phyloP scores from a whole-genome alignment of 2,329 filamentous ascomycete species.

The Lojkania enalia region DNA sequence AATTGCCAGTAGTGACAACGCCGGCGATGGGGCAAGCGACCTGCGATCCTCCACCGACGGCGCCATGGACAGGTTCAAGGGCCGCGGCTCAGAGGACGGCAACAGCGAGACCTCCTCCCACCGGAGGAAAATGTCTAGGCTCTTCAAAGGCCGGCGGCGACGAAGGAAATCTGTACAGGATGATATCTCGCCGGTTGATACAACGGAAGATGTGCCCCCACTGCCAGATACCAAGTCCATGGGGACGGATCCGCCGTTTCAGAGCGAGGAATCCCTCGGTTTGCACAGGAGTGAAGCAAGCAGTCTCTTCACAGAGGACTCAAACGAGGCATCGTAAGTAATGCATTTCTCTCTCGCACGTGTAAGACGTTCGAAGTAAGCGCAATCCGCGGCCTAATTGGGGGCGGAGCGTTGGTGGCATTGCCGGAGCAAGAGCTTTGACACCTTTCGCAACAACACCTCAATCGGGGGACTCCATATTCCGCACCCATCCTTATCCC shows the following conservation, averaged over 20 bases:
- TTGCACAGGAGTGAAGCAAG: constrained; percentile 51
- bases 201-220: constrained; percentile 25
- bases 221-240: constrained; percentile 24
- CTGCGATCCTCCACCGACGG: constrained; percentile 42
- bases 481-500: not conserved
- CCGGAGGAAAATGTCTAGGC: constrained; percentile 55
- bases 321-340: constrained; percentile 55
- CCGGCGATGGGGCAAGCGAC: constrained; percentile 22
- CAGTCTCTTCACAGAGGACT: constrained; percentile 56
- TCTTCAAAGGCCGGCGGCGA: constrained; percentile 54
- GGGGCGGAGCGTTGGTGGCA: constrained; percentile 2
- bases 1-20: constrained; percentile 35
- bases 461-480: not conserved
- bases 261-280: constrained; percentile 48
- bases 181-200: constrained; percentile 27
- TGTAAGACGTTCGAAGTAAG: constrained; percentile 4
- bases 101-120: constrained; percentile 46
- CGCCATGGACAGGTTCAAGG: constrained; percentile 45
- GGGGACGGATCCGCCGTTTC: constrained; percentile 19
- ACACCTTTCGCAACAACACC: constrained; percentile 1
- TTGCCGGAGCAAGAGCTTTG: constrained; percentile 1
- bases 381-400: constrained; percentile 1
- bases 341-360: constrained; percentile 18
- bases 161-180: constrained; percentile 37
- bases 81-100: constrained; percentile 45